A percentile compares a stretch with the other conserved stretches of the same genome.
phyloP scores from a whole-genome alignment of 495 filamentous ascomycete genomes.

The Cercophora newfieldiana region DNA sequence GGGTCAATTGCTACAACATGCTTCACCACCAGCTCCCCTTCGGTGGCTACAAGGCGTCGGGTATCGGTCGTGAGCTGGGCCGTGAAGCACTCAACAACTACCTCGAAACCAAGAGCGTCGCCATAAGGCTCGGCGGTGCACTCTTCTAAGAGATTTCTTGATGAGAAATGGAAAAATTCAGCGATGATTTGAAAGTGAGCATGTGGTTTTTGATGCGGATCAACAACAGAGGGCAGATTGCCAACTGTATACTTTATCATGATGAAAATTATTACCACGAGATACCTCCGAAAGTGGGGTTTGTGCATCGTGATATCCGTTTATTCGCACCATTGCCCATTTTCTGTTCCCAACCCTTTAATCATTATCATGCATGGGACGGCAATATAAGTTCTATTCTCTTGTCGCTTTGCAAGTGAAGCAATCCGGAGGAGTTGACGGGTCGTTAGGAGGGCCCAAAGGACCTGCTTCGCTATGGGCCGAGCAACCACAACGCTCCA shows the following conservation, averaged over 20 bases:
- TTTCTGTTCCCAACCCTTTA: too few relatives aligned
- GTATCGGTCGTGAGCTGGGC: slow-evolving; percentile 91
- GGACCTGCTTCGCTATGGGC: too few relatives aligned
- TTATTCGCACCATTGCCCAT: too few relatives aligned
- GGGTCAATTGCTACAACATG: slow-evolving; percentile 68
- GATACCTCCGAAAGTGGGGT: too few relatives aligned
- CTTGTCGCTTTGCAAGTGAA: too few relatives aligned
- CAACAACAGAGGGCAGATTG: not conserved
- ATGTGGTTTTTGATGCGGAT: not conserved
- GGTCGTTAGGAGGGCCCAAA: too few relatives aligned
- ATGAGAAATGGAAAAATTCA: not conserved
- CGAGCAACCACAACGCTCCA: too few relatives aligned
- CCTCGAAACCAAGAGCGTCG: slow-evolving; percentile 69
- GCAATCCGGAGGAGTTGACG: too few relatives aligned
- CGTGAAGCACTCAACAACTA: slow-evolving; percentile 93
- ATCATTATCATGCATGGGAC: too few relatives aligned
- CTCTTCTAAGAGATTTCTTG: slow-evolving; percentile 18
- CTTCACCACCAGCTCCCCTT: slow-evolving; percentile 77
- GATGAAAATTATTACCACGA: not conserved
- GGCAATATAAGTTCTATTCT: too few relatives aligned
- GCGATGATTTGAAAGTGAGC: not conserved
- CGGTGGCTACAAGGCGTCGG: slow-evolving; percentile 91
- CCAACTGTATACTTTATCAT: not conserved
- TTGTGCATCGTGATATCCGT: too few relatives aligned
- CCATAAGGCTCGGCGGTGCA: slow-evolving; percentile 39